Conservation (phyloP, 176 grass and related monocot genomes). For the Lolium rigidum region DNA sequence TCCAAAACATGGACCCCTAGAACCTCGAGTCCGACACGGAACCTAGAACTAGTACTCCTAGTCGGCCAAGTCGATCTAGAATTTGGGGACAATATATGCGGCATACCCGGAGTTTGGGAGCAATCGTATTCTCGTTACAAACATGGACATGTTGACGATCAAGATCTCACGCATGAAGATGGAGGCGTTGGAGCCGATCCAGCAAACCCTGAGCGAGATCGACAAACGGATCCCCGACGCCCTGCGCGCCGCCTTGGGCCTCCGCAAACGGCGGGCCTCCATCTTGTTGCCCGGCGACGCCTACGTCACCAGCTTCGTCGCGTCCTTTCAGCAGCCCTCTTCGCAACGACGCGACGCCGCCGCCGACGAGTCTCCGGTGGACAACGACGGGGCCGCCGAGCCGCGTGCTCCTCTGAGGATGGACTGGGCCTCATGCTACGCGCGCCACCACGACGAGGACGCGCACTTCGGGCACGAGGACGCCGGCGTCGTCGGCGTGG, state of each 20-base stretch:
- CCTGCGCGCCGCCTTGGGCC: neutral
- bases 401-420: constrained; percentile 7
- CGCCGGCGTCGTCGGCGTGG: constrained; percentile 35
- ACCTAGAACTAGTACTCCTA: no score
- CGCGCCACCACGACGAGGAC: constrained; percentile 28
- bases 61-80: neutral
- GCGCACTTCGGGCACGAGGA: constrained; percentile 40
- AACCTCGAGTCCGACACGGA: no score
- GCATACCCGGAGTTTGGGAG: neutral
- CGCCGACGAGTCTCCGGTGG: neutral
- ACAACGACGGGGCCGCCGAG: neutral
- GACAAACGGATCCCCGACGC: neutral
- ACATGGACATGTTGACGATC: no score
- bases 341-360: neutral
- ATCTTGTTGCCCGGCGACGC: neutral
- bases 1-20: no score
- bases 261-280: neutral
- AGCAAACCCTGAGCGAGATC: constrained; percentile 35
- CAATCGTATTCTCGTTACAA: no score
- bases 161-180: constrained; percentile 7
- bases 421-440: constrained; percentile 22
- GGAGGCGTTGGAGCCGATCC: constrained; percentile 14
- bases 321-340: neutral
- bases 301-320: neutral
- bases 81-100: neutral